These are phyloP conservation scores for Ogataea salicorniae DNA, from an alignment of 805 yeast genomes.

Conservation along the genomic window DNA sequence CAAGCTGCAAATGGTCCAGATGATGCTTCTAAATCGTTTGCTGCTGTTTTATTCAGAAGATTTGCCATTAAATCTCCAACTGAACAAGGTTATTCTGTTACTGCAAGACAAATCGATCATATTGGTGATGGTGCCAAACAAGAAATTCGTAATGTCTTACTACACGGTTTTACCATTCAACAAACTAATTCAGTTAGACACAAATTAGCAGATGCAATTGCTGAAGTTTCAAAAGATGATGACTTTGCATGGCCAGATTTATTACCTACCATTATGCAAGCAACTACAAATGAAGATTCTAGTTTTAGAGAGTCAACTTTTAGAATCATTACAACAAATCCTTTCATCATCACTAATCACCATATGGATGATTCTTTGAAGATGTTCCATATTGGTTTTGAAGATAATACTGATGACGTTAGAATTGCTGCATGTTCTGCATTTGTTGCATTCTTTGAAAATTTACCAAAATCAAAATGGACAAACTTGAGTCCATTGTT, in stretches of 20 bases:
- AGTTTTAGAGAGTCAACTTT: constrained; percentile 85
- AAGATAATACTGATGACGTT: constrained; percentile 74
- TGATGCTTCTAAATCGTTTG: constrained; percentile 58
- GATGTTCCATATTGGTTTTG: constrained; percentile 75
- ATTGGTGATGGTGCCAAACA: constrained; percentile 51
- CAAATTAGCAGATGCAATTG: constrained; percentile 88
- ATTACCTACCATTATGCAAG: constrained; percentile 67
- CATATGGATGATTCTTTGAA: constrained; percentile 46
- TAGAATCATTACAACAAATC: constrained; percentile 81
- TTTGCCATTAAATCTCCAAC: constrained; percentile 78
- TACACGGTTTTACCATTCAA: constrained; percentile 67
- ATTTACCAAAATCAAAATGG: constrained; percentile 78
- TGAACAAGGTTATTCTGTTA: constrained; percentile 50
- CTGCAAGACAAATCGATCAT: constrained; percentile 74
- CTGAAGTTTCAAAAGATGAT: constrained; percentile 80
- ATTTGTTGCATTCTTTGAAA: constrained; percentile 82
- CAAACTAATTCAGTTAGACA: constrained; percentile 80
- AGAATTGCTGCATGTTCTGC: constrained; percentile 90
- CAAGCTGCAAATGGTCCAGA: constrained; percentile 63
- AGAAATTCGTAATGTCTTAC: constrained; percentile 60
- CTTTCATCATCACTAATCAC: constrained; percentile 60
- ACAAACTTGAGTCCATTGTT: constrained; percentile 66
- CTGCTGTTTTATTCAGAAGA: constrained; percentile 87
- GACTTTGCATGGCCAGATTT: constrained; percentile 70
- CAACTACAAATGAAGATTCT: constrained; percentile 43